These are phyloP conservation scores for Linum tenue DNA, from an alignment of 345 rosid species.

Conservation along the genomic window DNA sequence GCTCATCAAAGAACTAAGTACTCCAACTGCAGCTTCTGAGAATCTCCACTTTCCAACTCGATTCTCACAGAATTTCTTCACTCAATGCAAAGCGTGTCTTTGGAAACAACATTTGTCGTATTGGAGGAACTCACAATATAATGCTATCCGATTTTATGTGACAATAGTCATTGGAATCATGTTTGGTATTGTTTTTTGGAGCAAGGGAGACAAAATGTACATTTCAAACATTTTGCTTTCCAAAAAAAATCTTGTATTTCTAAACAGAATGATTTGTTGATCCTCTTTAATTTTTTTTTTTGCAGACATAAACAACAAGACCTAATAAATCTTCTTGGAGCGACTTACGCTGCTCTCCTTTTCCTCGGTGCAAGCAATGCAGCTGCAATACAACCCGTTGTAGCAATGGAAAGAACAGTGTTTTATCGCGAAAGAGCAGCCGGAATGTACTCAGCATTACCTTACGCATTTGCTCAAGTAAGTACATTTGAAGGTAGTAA, in stretches of 20 bases:
- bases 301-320: conserved; percentile 21
- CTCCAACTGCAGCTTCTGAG: conserved; percentile 24
- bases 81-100: conserved; percentile 35
- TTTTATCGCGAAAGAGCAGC: conserved; percentile 43
- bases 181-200: conserved; percentile 34
- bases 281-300: neutral
- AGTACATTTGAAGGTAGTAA: neutral
- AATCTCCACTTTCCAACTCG: conserved; percentile 34
- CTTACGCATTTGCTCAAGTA: conserved; percentile 39
- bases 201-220: conserved; percentile 27
- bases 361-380: conserved; percentile 40
- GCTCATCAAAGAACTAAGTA: conserved; percentile 29
- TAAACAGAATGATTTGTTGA: neutral
- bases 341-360: conserved; percentile 28
- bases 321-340: conserved; percentile 31
- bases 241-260: too few species aligned
- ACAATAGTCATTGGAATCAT: conserved; percentile 22
- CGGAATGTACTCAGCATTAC: conserved; percentile 38
- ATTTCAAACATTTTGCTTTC: neutral
- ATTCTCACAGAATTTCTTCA: conserved; percentile 26
- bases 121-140: conserved; percentile 37
- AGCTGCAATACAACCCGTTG: conserved; percentile 31
- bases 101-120: conserved; percentile 44
- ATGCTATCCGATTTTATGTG: conserved; percentile 26
- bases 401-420: conserved; percentile 35